A percentile compares a stretch with the other conserved stretches of the same genome.
phyloP scores from a whole-genome alignment of 179 eudicot species.

The Drosera spatulata region DNA sequence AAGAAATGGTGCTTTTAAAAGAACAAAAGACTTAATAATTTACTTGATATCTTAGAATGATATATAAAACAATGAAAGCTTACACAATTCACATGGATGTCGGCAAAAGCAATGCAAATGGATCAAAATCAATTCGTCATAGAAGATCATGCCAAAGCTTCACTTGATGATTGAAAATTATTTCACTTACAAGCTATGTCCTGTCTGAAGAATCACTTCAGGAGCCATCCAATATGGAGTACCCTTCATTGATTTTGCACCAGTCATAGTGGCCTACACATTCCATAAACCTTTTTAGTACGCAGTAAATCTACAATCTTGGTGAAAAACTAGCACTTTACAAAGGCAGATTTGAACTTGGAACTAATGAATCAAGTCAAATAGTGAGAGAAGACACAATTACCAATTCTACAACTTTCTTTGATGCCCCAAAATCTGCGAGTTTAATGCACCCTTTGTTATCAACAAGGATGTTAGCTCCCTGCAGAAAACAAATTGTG shows the following conservation, averaged over 20 bases:
- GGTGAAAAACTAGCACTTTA: too few species aligned
- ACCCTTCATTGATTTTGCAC: conserved; percentile 93
- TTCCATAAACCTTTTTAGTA: conserved; percentile 3
- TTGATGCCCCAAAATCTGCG: conserved; percentile 93
- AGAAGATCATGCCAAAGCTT: background rate
- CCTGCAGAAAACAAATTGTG: conserved; percentile 25
- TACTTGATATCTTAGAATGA: too few species aligned
- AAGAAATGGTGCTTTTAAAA: too few species aligned
- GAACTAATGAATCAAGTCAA: background rate
- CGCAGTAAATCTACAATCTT: background rate
- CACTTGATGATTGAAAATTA: background rate
- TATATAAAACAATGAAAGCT: too few species aligned
- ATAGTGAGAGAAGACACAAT: background rate
- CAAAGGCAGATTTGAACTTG: too few species aligned
- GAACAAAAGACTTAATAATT: too few species aligned
- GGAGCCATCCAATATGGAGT: conserved; percentile 97
- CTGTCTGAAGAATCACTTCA: conserved; percentile 87
- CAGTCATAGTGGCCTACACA: conserved; percentile 66
- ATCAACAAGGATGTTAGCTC: conserved; percentile 85
- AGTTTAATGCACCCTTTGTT: conserved; percentile 75
- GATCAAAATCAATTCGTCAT: background rate
- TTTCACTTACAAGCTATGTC: conserved; percentile 66
- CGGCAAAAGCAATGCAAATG: background rate
- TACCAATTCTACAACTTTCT: conserved; percentile 88
- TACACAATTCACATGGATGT: too few species aligned